These are phyloP conservation scores for Aspergillus quadrilineatus DNA, from an alignment of 2,329 filamentous ascomycete genomes.

Conservation along the genomic window DNA sequence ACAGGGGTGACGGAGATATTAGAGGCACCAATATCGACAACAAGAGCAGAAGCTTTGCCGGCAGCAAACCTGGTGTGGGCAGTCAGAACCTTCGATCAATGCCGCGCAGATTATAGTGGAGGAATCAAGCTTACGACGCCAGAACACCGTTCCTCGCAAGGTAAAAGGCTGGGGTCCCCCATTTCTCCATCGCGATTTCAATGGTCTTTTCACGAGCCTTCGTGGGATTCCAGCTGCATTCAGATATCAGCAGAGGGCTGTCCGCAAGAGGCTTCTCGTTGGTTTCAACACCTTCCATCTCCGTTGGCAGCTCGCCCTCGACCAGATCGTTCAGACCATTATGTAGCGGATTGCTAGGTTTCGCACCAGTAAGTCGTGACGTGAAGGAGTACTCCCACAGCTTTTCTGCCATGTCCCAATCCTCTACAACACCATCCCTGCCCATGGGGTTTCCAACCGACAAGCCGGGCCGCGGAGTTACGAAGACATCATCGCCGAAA, in stretches of 20 bases:
- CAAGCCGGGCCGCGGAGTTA: constrained; percentile 70
- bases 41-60: constrained; percentile 88
- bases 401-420: constrained; percentile 88
- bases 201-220: constrained; percentile 92
- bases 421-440: constrained; percentile 84
- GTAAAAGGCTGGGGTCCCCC: constrained; percentile 94
- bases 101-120: background rate
- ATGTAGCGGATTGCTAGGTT: constrained; percentile 66
- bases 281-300: constrained; percentile 60
- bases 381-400: constrained; percentile 93
- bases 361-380: constrained; percentile 77
- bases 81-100: constrained; percentile 6
- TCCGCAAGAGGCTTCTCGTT: constrained; percentile 79
- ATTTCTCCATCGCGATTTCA: constrained; percentile 95
- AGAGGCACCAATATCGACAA: constrained; percentile 86
- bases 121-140: constrained; percentile 58
- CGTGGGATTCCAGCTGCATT: constrained; percentile 85
- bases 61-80: constrained; percentile 65
- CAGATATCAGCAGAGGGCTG: constrained; percentile 88
- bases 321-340: constrained; percentile 75
- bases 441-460: constrained; percentile 92
- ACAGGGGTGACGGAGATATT: constrained; percentile 87
- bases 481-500: constrained; percentile 88
- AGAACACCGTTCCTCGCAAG: constrained; percentile 85
- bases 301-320: constrained; percentile 57